Percentiles rank a stretch among this genome's conserved stretches.
Evolutionary conservation across 1,284 basidiomycete species (phyloP).

Genomic region (Trichosporon faecale): DNA sequence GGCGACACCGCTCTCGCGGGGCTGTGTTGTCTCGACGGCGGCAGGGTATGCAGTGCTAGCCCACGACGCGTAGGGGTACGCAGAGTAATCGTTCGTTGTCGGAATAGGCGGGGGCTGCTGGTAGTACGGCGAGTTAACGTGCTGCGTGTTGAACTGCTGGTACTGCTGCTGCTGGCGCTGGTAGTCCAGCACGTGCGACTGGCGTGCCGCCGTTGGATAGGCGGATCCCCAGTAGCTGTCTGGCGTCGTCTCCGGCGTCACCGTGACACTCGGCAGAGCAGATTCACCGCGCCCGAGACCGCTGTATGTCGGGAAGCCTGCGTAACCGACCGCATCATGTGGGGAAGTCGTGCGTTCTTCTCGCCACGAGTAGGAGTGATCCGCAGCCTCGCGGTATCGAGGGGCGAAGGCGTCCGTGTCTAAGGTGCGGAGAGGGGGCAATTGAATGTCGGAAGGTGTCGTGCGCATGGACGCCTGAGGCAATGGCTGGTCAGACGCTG

Average conservation of each 20-base stretch:
- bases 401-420: neutral
- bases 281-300: neutral
- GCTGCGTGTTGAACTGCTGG: neutral
- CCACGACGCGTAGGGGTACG: neutral
- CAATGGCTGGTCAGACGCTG: neutral
- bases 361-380: neutral
- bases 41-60: neutral
- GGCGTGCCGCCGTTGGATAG: neutral
- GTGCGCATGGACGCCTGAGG: neutral
- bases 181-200: neutral
- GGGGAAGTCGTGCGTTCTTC: neutral
- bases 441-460: conserved; percentile 1
- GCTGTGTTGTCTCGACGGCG: neutral
- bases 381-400: neutral
- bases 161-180: neutral
- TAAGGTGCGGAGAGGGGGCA: neutral
- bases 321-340: neutral
- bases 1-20: neutral
- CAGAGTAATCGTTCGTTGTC: neutral
- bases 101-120: neutral
- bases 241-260: neutral
- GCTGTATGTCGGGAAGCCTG: neutral
- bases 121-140: neutral
- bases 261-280: neutral
- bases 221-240: neutral